Evolutionary conservation across 192 early-diverging fungal genomes (phyloP).

Genomic region (Coemansia sp.): DNA sequence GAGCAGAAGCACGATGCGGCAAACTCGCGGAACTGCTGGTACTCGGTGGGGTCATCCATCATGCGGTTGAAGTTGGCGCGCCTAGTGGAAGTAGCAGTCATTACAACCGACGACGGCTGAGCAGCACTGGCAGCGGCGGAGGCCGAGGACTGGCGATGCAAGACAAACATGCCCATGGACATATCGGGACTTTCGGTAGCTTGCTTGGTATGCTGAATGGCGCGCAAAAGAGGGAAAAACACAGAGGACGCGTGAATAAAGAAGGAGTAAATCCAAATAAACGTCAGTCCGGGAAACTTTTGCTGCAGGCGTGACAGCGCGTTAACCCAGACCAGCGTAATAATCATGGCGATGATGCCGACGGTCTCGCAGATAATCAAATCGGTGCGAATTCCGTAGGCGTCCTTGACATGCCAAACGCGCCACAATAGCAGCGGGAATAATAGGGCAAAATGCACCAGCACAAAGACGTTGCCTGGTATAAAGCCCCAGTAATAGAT

Average conservation of each 20-base stretch:
- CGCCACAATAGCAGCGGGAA: constrained; percentile 56
- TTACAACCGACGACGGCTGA: not conserved
- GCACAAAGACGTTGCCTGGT: constrained; percentile 14
- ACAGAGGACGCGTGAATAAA: constrained; percentile 42
- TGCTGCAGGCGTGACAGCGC: constrained; percentile 23
- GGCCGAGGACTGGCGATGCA: not conserved
- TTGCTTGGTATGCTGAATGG: constrained; percentile 17
- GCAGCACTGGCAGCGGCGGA: not conserved
- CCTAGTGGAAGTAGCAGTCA: constrained; percentile 4
- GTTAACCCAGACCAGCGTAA: constrained; percentile 47
- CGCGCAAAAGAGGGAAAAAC: constrained; percentile 24
- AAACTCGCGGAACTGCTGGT: constrained; percentile 25
- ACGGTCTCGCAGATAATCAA: constrained; percentile 56
- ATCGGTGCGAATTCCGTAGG: constrained; percentile 62
- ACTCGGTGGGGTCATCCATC: constrained; percentile 32
- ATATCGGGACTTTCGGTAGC: not conserved
- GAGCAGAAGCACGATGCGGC: constrained; percentile 48
- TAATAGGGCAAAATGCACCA: constrained; percentile 52
- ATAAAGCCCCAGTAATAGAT: constrained; percentile 30
- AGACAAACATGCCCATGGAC: constrained; percentile 3
- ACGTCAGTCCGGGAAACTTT: constrained; percentile 34
- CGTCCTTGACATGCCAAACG: constrained; percentile 56
- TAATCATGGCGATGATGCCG: constrained; percentile 39
- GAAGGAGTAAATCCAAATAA: constrained; percentile 28
- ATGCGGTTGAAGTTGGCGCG: constrained; percentile 27